A percentile compares a stretch with the other conserved stretches of the same genome.
Conservation (phyloP, 345 rosid genomes). For the Lepidium sativum region DNA sequence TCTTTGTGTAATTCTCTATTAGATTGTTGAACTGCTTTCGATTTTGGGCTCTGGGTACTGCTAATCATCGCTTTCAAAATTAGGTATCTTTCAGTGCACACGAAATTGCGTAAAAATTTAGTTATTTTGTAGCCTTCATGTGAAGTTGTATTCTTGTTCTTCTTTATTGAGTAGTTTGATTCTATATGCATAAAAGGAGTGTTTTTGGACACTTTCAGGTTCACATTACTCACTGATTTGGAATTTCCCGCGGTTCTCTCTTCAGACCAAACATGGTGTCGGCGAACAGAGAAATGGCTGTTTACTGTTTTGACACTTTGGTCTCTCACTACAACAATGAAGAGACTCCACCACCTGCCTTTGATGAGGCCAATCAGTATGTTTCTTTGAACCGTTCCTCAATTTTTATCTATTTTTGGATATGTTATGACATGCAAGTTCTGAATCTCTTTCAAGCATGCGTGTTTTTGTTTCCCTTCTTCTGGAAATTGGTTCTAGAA, state of each 20-base stretch:
- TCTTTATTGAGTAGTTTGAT: background rate
- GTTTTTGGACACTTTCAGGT: background rate
- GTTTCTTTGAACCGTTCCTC: background rate
- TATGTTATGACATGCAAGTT: slow-evolving; percentile 2
- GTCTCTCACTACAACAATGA: slow-evolving; percentile 86
- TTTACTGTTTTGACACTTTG: slow-evolving; percentile 88
- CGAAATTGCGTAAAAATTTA: background rate
- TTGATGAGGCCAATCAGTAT: slow-evolving; percentile 79
- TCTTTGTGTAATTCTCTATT: background rate
- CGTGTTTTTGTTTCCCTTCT: background rate
- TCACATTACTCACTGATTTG: too few species aligned
- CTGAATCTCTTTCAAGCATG: background rate
- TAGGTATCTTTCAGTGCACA: background rate
- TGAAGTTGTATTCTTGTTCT: background rate
- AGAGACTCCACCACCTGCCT: slow-evolving; percentile 81
- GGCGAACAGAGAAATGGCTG: slow-evolving; percentile 97
- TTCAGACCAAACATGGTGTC: slow-evolving; percentile 48
- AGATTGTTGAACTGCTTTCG: background rate
- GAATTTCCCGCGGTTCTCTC: background rate
- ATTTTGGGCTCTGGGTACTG: slow-evolving; percentile 1
- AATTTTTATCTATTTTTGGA: background rate
- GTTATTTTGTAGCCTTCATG: background rate
- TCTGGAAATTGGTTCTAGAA: background rate
- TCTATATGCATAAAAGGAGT: background rate
- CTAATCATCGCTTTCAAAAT: background rate